Evolutionary conservation across 2,329 filamentous ascomycete species (phyloP), one percentile per base, ranked within the genome.

Genomic region (Hyphodiscus sp.): DNA sequence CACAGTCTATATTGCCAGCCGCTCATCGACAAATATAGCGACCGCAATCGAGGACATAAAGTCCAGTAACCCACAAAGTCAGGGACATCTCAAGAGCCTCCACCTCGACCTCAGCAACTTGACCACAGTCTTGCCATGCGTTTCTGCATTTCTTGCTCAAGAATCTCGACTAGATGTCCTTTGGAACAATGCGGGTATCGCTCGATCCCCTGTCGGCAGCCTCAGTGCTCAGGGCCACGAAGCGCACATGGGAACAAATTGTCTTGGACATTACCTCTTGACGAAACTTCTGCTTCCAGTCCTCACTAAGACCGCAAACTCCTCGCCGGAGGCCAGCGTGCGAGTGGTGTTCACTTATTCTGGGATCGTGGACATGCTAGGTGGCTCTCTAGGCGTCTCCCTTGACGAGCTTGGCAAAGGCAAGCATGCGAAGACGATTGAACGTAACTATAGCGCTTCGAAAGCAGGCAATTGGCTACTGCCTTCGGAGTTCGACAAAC

Each of bases 1-100:
- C 41, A 72, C 63, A 29, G 70, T 76, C 30, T 76, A 73, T 55
- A 61, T 75, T n/a, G 67, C 69, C 16, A 69, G 67, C 10, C 69
- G 73, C 20, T 69, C 69, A 1, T 63, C 70, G 51, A 58, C 62
- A 16, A 73, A 72, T 54, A 68, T 69, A 4, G 53, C 56, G 11
- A 54, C 49, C 2, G 70, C 71, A 7, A 75, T 76, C 47, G 52
- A 60, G 2, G 56, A 63, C 2, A 71, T 76, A 57, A 65, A 66
- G 46, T 47, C 57, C 1, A 46, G 55, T 2, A 57, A 57, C 1
- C 47, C 55, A 16, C 52, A 59, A 1, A 66, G 65, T 1, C 60
- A 51, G 15, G 71, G 71, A n/a, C 23, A 56, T 4, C 50, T 75
- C 1, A 54, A 50, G 9, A 73, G 66, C 55, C 52, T 75, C 2